phyloP scores from a whole-genome alignment of 1,284 basidiomycete genomes.

The Moesziomyces parantarcticus region DNA sequence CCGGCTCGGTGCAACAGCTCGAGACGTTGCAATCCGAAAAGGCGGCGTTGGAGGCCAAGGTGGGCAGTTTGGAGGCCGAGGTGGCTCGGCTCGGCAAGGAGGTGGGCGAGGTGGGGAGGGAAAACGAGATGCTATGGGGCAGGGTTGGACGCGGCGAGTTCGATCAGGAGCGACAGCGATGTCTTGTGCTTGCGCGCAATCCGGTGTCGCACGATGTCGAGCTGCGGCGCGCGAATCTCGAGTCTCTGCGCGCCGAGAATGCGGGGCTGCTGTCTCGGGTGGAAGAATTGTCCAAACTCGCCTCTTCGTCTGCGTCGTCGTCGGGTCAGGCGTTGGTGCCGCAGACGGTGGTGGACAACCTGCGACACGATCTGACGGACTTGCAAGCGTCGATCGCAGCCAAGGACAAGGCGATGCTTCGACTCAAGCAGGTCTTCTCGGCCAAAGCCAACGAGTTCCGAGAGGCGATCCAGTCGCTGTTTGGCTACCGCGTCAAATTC shows the following conservation, averaged over 20 bases:
- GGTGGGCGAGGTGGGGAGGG: constrained; percentile 76
- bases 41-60: constrained; percentile 50
- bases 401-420: constrained; percentile 78
- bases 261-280: constrained; percentile 73
- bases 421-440: constrained; percentile 77
- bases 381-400: constrained; percentile 71
- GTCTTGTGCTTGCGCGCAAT: constrained; percentile 78
- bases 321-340: constrained; percentile 71
- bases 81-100: constrained; percentile 64
- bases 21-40: constrained; percentile 6
- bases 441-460: constrained; percentile 83
- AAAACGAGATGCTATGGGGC: constrained; percentile 77
- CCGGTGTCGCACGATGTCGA: constrained; percentile 80
- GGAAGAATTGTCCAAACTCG: constrained; percentile 48
- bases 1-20: not conserved
- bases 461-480: constrained; percentile 80
- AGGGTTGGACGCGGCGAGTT: constrained; percentile 76
- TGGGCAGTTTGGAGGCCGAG: constrained; percentile 47
- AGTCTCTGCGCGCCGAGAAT: constrained; percentile 80
- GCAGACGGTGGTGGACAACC: constrained; percentile 75
- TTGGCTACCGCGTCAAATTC: constrained; percentile 86
- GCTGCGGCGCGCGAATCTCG: constrained; percentile 76
- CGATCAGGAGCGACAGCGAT: constrained; percentile 77
- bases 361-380: constrained; percentile 74
- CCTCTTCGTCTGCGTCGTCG: constrained; percentile 28